Evolutionary conservation across 331 rosid genomes (phyloP).

Genomic region (Phaseolus coccineus): DNA sequence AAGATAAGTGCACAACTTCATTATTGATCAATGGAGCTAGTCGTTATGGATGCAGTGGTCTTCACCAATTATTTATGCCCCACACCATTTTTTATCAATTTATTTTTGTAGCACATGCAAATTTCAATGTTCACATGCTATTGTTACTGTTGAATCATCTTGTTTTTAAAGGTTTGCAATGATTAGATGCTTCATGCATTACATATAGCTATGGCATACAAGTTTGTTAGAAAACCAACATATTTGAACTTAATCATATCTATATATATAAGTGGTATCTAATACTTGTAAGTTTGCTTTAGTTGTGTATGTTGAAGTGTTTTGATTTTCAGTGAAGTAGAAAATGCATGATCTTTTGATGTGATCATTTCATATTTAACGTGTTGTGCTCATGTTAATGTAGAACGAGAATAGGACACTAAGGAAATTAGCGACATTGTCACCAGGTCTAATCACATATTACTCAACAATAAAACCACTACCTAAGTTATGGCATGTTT

Average conservation of each 20-base stretch:
- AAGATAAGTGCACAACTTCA: conserved; percentile 80
- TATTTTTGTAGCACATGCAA: not conserved
- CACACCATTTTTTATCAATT: conserved; percentile 30
- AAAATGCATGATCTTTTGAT: conserved; percentile 64
- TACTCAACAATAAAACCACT: conserved; percentile 93
- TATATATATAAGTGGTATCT: not conserved
- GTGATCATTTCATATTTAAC: conserved; percentile 8
- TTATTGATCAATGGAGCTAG: conserved; percentile 88
- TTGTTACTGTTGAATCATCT: not conserved
- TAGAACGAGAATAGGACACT: conserved; percentile 93
- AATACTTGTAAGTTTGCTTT: not conserved
- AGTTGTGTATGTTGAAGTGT: not conserved
- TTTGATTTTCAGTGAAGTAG: conserved; percentile 63
- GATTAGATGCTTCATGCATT: not conserved
- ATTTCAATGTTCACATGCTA: not conserved
- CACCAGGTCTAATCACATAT: conserved; percentile 91
- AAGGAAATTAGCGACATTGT: conserved; percentile 94
- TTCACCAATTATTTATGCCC: conserved; percentile 73
- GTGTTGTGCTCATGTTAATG: conserved; percentile 40
- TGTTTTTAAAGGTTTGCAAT: not conserved
- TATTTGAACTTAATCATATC: not conserved
- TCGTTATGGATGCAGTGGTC: conserved; percentile 79
- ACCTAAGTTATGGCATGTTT: conserved; percentile 95
- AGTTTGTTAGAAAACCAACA: conserved; percentile 5
- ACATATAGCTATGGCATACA: not conserved